Conservation (phyloP, 345 rosid species). For the Cardamine chenopodiifolia region DNA sequence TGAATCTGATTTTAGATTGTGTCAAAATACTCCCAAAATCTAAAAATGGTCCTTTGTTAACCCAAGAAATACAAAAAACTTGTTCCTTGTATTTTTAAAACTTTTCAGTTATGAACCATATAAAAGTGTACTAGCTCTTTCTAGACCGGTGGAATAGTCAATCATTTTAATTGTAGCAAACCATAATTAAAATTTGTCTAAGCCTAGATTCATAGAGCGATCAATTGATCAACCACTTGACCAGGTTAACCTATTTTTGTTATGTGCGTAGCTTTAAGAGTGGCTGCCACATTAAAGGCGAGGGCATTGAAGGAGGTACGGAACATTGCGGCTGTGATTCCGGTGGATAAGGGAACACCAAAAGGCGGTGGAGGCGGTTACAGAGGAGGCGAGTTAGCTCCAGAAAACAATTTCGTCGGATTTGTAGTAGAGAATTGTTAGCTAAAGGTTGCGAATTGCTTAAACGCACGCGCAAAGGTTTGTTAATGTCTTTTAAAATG, state of each 20-base stretch:
- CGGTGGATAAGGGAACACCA: constrained; percentile 72
- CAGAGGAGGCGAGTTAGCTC: constrained; percentile 62
- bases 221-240: not conserved
- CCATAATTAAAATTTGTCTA: not conserved
- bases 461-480: constrained; percentile 95
- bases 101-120: not conserved
- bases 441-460: constrained; percentile 96
- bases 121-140: not conserved
- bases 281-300: constrained; percentile 85
- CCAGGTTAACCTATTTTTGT: not conserved
- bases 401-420: constrained; percentile 84
- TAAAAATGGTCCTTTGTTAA: not conserved
- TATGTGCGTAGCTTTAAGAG: constrained; percentile 68
- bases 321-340: constrained; percentile 93
- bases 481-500: constrained; percentile 19
- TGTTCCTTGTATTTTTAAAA: not conserved
- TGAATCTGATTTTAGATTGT: no score
- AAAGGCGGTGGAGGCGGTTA: constrained; percentile 45
- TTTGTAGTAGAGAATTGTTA: constrained; percentile 77
- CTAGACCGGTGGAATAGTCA: not conserved
- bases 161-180: not conserved
- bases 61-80: not conserved
- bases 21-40: not conserved
- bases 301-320: constrained; percentile 86
- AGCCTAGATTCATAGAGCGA: not conserved